A percentile compares a stretch with the other conserved stretches of the same genome.
phyloP scores from a whole-genome alignment of 2,329 filamentous ascomycete species.

The Verticillium albo-atrum region DNA sequence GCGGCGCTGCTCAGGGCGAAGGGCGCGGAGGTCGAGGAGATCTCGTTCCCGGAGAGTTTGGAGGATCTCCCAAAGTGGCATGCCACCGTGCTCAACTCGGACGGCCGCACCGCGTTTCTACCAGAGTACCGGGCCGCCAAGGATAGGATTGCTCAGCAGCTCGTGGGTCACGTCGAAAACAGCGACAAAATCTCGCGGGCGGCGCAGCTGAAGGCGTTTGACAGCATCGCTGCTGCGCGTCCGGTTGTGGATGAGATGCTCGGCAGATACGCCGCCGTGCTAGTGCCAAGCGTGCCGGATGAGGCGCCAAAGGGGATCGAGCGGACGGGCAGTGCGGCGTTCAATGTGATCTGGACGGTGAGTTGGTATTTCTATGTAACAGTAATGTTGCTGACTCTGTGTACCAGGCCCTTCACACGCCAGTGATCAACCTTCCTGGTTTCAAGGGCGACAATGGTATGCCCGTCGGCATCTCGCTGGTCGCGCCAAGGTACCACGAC shows the following conservation, averaged over 20 bases:
- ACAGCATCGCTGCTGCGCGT: constrained; percentile 43
- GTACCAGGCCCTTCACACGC: constrained; percentile 50
- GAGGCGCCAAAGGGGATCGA: constrained; percentile 49
- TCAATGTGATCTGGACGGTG: constrained; percentile 50
- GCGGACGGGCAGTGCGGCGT: constrained; percentile 50
- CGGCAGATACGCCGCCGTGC: constrained; percentile 42
- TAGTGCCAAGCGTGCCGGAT: constrained; percentile 53
- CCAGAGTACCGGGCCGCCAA: constrained; percentile 46
- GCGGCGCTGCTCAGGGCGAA: constrained; percentile 31
- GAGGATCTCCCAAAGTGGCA: constrained; percentile 47
- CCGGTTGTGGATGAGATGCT: constrained; percentile 47
- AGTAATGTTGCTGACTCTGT: constrained; percentile 16
- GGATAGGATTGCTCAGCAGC: constrained; percentile 36
- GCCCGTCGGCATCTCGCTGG: constrained; percentile 55
- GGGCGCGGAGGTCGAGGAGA: constrained; percentile 52
- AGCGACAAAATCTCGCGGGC: constrained; percentile 33
- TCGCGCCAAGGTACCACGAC: constrained; percentile 43
- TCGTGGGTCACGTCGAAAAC: constrained; percentile 50
- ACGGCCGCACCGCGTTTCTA: constrained; percentile 49
- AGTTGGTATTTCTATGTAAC: constrained; percentile 12
- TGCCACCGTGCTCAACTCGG: constrained; percentile 40
- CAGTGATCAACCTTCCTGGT: constrained; percentile 60
- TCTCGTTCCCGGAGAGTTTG: constrained; percentile 48
- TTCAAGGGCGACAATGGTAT: constrained; percentile 49
- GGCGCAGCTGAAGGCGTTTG: constrained; percentile 47